Percentiles rank a stretch among this genome's conserved stretches.
Conservation (phyloP, 2,329 filamentous ascomycete species). For the Pseudogymnoascus sp. region DNA sequence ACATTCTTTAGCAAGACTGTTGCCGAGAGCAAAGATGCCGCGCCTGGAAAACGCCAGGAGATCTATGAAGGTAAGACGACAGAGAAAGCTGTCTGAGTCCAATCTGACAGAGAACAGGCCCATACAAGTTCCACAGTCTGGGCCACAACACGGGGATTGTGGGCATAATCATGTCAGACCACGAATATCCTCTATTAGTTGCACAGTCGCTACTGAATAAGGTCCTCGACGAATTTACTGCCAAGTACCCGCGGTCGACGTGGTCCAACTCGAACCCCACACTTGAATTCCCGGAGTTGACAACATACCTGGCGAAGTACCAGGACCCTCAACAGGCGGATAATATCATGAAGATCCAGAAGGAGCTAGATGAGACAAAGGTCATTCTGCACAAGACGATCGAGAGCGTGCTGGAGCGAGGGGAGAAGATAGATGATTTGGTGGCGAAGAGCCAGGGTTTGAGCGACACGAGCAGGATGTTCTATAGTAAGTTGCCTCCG, state of each 20-base stretch:
- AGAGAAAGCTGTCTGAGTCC: not conserved
- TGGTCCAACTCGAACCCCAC: constrained; percentile 51
- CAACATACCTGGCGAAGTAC: constrained; percentile 71
- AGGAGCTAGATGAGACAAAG: constrained; percentile 95
- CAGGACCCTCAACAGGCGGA: constrained; percentile 85
- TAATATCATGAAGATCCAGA: constrained; percentile 91
- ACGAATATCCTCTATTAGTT: constrained; percentile 68
- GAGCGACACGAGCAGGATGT: constrained; percentile 93
- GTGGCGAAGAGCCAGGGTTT: constrained; percentile 89
- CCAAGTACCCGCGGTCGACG: constrained; percentile 62
- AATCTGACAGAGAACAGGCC: constrained; percentile 29
- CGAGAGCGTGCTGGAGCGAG: constrained; percentile 77
- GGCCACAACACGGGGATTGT: constrained; percentile 66
- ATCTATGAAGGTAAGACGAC: constrained; percentile 62
- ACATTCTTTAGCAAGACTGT: constrained; percentile 80
- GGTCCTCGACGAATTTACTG: constrained; percentile 78
- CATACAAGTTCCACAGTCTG: constrained; percentile 73
- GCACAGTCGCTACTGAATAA: constrained; percentile 84
- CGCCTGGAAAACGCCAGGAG: constrained; percentile 73
- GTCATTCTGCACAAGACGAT: constrained; percentile 96
- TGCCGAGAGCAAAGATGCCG: constrained; percentile 63
- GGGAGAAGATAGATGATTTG: constrained; percentile 92
- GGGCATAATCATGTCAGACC: constrained; percentile 70
- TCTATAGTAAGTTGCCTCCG: constrained; percentile 61
- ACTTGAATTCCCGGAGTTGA: constrained; percentile 63